Evolutionary conservation across 2,329 filamentous ascomycete genomes (phyloP).

Genomic region (Aspergillus neotritici): DNA sequence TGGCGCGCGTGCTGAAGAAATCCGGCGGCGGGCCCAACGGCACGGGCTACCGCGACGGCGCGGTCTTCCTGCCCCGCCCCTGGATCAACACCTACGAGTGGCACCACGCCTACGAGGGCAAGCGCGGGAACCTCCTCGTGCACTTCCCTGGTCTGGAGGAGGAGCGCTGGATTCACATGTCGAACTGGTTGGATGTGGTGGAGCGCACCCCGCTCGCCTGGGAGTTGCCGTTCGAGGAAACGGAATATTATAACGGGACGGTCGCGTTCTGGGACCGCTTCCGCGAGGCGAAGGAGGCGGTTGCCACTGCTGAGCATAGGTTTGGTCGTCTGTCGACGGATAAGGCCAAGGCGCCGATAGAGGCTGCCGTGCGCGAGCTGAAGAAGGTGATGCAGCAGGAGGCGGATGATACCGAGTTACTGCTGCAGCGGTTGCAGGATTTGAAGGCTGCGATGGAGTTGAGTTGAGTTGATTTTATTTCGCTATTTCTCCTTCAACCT

Average conservation of each 20-base stretch:
- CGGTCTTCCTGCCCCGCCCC: slow-evolving; percentile 18
- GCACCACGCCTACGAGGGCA: slow-evolving; percentile 22
- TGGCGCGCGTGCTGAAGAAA: slow-evolving; percentile 18
- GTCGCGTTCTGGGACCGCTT: slow-evolving; percentile 19
- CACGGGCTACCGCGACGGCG: slow-evolving; percentile 12
- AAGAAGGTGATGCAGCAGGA: slow-evolving; percentile 9
- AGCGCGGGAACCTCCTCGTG: slow-evolving; percentile 25
- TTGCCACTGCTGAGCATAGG: not conserved
- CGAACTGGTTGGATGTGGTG: slow-evolving; percentile 21
- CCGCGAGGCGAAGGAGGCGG: not conserved
- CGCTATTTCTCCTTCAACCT: too few species aligned
- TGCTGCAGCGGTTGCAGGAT: slow-evolving; percentile 12
- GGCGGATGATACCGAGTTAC: slow-evolving; percentile 9
- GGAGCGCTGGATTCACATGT: slow-evolving; percentile 22
- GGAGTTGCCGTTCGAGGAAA: slow-evolving; percentile 20
- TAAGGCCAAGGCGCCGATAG: not conserved
- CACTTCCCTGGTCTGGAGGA: slow-evolving; percentile 26
- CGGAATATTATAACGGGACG: slow-evolving; percentile 15
- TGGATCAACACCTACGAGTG: slow-evolving; percentile 27
- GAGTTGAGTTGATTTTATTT: not conserved
- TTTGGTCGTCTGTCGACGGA: not conserved
- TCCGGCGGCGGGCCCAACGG: slow-evolving; percentile 12
- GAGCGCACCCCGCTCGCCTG: slow-evolving; percentile 16
- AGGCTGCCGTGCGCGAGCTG: slow-evolving; percentile 10
- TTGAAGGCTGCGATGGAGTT: slow-evolving; percentile 4